These are phyloP conservation scores for Globisporangium middletonii DNA, from an alignment of 352 stramenopile species.

Conservation along the genomic window DNA sequence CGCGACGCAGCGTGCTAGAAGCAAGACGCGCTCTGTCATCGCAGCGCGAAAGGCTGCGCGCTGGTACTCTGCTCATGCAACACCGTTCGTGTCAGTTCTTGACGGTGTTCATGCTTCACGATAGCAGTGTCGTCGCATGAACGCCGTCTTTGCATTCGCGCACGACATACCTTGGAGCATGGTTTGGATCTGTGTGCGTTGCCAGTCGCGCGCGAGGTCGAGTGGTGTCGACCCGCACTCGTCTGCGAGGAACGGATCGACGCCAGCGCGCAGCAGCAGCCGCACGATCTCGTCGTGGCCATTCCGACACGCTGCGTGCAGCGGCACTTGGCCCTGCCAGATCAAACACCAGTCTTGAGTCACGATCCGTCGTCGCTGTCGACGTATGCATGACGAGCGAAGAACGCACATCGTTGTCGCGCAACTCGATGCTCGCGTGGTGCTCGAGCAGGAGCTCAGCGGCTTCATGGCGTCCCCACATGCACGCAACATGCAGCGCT, in stretches of 20 bases:
- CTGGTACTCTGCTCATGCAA: constrained; percentile 5
- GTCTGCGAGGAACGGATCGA: constrained; percentile 39
- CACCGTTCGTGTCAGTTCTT: neutral
- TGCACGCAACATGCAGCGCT: constrained; percentile 44
- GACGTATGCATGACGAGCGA: neutral
- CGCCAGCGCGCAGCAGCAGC: constrained; percentile 24
- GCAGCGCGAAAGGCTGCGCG: constrained; percentile 5
- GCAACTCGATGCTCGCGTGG: constrained; percentile 20
- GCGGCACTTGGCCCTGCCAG: constrained; percentile 35
- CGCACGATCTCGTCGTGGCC: constrained; percentile 42
- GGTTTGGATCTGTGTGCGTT: constrained; percentile 39
- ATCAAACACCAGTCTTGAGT: neutral
- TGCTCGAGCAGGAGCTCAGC: constrained; percentile 32
- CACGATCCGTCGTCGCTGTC: neutral
- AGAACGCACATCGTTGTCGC: constrained; percentile 33
- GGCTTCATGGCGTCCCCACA: constrained; percentile 40
- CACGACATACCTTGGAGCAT: constrained; percentile 31
- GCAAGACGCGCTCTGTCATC: neutral
- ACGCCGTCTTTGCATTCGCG: neutral
- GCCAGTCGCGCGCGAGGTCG: constrained; percentile 55
- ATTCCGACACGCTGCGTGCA: constrained; percentile 56
- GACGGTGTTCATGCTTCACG: neutral
- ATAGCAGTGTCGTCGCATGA: neutral
- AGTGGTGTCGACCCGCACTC: constrained; percentile 40
- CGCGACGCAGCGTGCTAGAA: constrained; percentile 3